Percentiles rank a stretch among this genome's conserved stretches.
These are phyloP conservation scores for Pleurotus citrinopileatus DNA, from an alignment of 768 basidiomycete genomes.

Conservation along the genomic window DNA sequence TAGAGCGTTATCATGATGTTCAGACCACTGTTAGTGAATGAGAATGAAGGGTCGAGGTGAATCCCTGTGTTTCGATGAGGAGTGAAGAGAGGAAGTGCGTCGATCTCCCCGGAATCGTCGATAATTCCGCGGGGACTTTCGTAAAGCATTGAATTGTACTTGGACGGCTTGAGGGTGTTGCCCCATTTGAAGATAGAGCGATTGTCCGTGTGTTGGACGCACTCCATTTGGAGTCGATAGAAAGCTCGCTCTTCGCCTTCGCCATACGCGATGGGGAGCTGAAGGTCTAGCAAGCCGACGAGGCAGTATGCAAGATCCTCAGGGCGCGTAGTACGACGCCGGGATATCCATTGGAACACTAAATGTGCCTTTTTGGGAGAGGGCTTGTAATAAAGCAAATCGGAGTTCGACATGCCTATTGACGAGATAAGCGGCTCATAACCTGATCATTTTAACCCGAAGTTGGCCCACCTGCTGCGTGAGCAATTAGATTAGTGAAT, in stretches of 20 bases:
- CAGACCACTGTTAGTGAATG: neutral
- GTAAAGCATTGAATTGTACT: conserved; percentile 1
- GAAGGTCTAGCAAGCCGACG: neutral
- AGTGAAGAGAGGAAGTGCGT: neutral
- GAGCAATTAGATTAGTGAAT: neutral
- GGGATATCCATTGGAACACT: neutral
- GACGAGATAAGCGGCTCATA: neutral
- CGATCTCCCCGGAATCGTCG: neutral
- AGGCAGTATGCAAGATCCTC: neutral
- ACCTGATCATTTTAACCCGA: neutral
- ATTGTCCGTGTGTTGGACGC: neutral
- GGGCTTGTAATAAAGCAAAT: neutral
- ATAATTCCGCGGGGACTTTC: neutral
- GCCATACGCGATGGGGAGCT: conserved; percentile 2
- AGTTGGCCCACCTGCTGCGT: neutral
- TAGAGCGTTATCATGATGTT: neutral
- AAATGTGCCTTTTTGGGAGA: neutral
- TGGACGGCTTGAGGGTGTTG: neutral
- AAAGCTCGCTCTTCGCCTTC: conserved; percentile 2
- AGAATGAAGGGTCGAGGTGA: neutral
- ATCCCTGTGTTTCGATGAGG: neutral
- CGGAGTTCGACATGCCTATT: neutral
- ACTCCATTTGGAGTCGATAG: conserved; percentile 6
- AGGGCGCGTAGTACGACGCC: neutral
- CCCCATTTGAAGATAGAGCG: neutral